A percentile compares a stretch with the other conserved stretches of the same genome.
These are phyloP conservation scores for Naganishia friedmannii DNA, from an alignment of 768 basidiomycete species.

Conservation along the genomic window DNA sequence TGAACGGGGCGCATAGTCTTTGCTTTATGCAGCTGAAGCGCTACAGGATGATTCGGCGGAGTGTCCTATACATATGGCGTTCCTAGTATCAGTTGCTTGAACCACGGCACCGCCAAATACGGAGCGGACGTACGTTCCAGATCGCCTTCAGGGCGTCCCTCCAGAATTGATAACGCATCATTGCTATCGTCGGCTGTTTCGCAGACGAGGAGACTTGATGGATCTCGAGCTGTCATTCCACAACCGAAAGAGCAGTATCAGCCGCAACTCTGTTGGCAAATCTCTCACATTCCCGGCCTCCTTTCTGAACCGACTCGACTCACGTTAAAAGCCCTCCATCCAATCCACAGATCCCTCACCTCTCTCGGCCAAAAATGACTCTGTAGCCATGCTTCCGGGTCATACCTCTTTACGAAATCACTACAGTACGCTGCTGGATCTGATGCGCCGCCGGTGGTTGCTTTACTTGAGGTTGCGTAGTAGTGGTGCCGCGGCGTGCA, in stretches of 20 bases:
- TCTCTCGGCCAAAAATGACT: slow-evolving; percentile 47
- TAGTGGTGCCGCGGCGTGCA: background rate
- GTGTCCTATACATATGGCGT: slow-evolving; percentile 11
- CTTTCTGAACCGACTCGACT: too few relatives aligned
- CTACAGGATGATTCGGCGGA: slow-evolving; percentile 49
- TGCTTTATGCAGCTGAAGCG: slow-evolving; percentile 41
- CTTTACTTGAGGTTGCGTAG: slow-evolving; percentile 12
- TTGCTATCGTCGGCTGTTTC: slow-evolving; percentile 47
- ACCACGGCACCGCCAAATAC: background rate
- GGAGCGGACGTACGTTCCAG: slow-evolving; percentile 33
- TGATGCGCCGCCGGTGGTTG: background rate
- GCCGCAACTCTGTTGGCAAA: too few relatives aligned
- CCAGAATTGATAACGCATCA: slow-evolving; percentile 52
- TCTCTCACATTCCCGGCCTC: too few relatives aligned
- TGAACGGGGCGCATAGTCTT: slow-evolving; percentile 42
- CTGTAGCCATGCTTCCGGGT: slow-evolving; percentile 49
- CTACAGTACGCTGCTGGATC: slow-evolving; percentile 45
- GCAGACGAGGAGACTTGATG: slow-evolving; percentile 45
- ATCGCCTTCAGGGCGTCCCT: slow-evolving; percentile 46
- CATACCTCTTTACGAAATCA: slow-evolving; percentile 43
- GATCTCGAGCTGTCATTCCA: slow-evolving; percentile 43
- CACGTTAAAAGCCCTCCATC: slow-evolving; percentile 51
- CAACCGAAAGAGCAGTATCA: background rate
- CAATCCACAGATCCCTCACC: slow-evolving; percentile 46
- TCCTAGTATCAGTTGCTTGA: background rate